These are phyloP conservation scores for Oxytropis ochrocephala DNA, from an alignment of 306 rosid species.

Conservation along the genomic window DNA sequence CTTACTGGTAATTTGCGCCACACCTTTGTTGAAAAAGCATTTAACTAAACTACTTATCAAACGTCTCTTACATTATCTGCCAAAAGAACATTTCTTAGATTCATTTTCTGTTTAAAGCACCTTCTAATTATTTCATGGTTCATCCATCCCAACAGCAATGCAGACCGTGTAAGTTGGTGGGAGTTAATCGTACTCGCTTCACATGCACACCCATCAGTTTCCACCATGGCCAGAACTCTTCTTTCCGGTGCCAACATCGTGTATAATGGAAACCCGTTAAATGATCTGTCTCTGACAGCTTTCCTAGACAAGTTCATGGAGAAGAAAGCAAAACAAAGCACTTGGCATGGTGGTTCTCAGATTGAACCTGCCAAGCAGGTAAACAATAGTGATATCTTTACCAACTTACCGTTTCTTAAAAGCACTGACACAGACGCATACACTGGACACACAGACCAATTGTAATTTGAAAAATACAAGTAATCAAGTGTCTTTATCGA, in stretches of 20 bases:
- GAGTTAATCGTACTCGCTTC: conserved; percentile 84
- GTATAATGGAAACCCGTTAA: conserved; percentile 82
- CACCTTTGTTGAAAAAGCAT: not conserved
- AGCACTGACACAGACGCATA: too few relatives aligned
- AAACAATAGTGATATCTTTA: too few relatives aligned
- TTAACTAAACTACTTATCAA: not conserved
- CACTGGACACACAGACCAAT: too few relatives aligned
- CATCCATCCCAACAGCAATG: conserved; percentile 57
- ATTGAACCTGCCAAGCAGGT: conserved; percentile 96
- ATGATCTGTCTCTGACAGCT: conserved; percentile 73
- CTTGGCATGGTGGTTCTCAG: conserved; percentile 97
- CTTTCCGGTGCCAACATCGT: conserved; percentile 87
- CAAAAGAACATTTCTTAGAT: too few relatives aligned
- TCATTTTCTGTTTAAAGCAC: not conserved
- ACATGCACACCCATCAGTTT: conserved; percentile 86
- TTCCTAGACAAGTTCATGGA: conserved; percentile 97
- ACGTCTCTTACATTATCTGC: not conserved
- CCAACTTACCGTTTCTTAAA: too few relatives aligned
- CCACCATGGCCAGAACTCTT: conserved; percentile 85
- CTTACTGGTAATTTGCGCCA: conserved; percentile 56
- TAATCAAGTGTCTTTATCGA: too few relatives aligned
- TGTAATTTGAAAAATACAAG: too few relatives aligned
- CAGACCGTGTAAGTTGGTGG: conserved; percentile 90
- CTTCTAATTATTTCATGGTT: not conserved
- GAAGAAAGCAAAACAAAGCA: conserved; percentile 73